A percentile compares a stretch with the other conserved stretches of the same genome.
phyloP scores from a whole-genome alignment of 2,329 filamentous ascomycete genomes.

The Hypoxylon sp. region DNA sequence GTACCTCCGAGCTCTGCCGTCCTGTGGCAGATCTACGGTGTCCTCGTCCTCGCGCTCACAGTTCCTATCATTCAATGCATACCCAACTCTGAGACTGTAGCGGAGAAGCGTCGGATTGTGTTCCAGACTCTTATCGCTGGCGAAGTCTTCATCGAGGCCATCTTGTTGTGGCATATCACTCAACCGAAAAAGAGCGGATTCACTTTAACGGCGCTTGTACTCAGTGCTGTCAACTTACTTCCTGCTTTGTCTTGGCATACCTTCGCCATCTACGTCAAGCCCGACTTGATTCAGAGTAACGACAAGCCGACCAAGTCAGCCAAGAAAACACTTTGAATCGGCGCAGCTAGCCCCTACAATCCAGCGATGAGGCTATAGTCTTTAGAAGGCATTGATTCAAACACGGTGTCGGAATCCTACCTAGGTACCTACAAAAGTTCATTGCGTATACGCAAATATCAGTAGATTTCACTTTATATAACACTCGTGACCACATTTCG shows the following conservation, averaged over 20 bases:
- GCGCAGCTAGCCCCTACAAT: background rate
- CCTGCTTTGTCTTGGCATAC: slow-evolving; percentile 41
- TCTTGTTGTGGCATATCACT: slow-evolving; percentile 32
- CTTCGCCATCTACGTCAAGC: slow-evolving; percentile 36
- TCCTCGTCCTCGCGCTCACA: slow-evolving; percentile 41
- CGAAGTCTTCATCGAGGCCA: slow-evolving; percentile 38
- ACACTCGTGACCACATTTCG: background rate
- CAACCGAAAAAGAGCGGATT: slow-evolving; percentile 32
- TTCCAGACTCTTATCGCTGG: slow-evolving; percentile 44
- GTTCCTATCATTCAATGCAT: slow-evolving; percentile 41
- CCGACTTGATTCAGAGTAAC: slow-evolving; percentile 25
- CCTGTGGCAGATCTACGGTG: slow-evolving; percentile 45
- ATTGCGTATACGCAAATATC: background rate
- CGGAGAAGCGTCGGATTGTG: slow-evolving; percentile 39
- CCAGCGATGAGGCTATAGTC: background rate
- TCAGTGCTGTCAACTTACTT: slow-evolving; percentile 25
- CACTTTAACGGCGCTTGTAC: slow-evolving; percentile 30
- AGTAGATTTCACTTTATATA: slow-evolving; percentile 7
- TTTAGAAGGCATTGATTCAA: background rate
- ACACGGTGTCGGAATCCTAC: background rate
- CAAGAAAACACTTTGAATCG: slow-evolving; percentile 31
- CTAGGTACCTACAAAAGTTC: background rate
- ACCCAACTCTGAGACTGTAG: slow-evolving; percentile 32
- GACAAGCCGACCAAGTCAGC: background rate
- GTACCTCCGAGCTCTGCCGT: slow-evolving; percentile 40